Conservation (phyloP, 148 eudicot species). For the Heliamphora exappendiculata region DNA sequence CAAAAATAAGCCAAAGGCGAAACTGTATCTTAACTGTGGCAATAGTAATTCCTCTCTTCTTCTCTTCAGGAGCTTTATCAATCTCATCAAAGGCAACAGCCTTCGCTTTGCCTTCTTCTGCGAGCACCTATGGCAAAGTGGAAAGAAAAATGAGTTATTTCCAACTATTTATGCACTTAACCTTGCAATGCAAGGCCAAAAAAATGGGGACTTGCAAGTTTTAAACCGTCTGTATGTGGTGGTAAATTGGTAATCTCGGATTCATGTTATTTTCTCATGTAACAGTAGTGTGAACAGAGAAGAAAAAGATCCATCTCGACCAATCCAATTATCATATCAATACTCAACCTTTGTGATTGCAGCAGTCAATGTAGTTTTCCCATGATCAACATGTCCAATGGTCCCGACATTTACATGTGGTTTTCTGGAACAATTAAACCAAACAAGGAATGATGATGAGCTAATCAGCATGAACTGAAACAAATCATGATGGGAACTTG, state of each 20-base stretch:
- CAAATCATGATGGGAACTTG: background rate
- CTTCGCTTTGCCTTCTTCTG: slow-evolving; percentile 76
- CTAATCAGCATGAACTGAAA: background rate
- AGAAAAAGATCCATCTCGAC: background rate
- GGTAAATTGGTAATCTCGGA: background rate
- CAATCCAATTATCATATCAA: background rate
- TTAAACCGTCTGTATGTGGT: background rate
- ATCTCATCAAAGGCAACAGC: slow-evolving; percentile 87
- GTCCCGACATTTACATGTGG: slow-evolving; percentile 89
- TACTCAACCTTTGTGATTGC: slow-evolving; percentile 66
- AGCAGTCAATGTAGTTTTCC: slow-evolving; percentile 86
- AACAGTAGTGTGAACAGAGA: background rate
- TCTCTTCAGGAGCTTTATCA: slow-evolving; percentile 90
- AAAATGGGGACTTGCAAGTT: background rate
- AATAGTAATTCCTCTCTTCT: slow-evolving; percentile 77
- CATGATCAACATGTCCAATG: slow-evolving; percentile 89
- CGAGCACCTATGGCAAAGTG: slow-evolving; percentile 39
- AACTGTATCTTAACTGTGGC: slow-evolving; percentile 43
- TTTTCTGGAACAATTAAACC: slow-evolving; percentile 38
- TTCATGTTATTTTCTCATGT: background rate
- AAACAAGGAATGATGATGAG: background rate
- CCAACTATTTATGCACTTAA: background rate
- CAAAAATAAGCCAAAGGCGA: background rate
- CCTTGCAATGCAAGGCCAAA: background rate
- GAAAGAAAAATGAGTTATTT: background rate